A percentile compares a stretch with the other conserved stretches of the same genome.
Evolutionary conservation across 768 basidiomycete species (phyloP).

Genomic region (Mycena pura): DNA sequence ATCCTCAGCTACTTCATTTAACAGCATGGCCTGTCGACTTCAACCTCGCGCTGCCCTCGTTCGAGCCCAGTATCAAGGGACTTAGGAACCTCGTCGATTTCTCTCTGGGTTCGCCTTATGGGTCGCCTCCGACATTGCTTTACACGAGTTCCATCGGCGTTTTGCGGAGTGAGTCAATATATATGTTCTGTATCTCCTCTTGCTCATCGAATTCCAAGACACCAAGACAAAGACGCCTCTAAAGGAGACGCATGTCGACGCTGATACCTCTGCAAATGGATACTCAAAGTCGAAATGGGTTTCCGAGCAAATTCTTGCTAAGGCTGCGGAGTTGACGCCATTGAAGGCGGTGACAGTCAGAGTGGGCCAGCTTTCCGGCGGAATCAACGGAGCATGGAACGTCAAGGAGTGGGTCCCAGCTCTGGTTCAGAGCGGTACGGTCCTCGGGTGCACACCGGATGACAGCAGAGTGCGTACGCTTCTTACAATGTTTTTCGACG

Average conservation of each 20-base stretch:
- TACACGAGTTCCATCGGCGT: constrained; percentile 44
- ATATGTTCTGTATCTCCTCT: not conserved
- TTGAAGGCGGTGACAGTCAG: constrained; percentile 39
- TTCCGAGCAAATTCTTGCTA: not conserved
- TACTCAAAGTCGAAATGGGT: constrained; percentile 43
- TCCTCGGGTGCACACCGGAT: no score
- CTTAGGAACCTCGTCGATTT: constrained; percentile 45
- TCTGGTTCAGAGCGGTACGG: no score
- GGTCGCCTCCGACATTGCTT: constrained; percentile 35
- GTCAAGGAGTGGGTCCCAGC: constrained; percentile 43
- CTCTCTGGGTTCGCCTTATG: constrained; percentile 38
- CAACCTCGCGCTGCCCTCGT: constrained; percentile 37
- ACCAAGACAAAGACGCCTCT: constrained; percentile 1
- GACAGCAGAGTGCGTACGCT: no score
- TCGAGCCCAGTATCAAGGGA: constrained; percentile 35
- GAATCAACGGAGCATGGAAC: constrained; percentile 46
- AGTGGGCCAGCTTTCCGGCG: constrained; percentile 45
- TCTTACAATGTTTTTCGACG: no score
- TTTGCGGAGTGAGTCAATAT: constrained; percentile 29
- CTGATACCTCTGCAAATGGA: constrained; percentile 31
- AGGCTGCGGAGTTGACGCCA: constrained; percentile 1
- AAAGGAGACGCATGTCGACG: constrained; percentile 27
- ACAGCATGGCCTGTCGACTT: constrained; percentile 45
- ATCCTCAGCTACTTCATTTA: not conserved
- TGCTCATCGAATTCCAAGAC: not conserved